Conservation (phyloP, 495 filamentous ascomycete genomes). For the Penicillium maclennaniae region DNA sequence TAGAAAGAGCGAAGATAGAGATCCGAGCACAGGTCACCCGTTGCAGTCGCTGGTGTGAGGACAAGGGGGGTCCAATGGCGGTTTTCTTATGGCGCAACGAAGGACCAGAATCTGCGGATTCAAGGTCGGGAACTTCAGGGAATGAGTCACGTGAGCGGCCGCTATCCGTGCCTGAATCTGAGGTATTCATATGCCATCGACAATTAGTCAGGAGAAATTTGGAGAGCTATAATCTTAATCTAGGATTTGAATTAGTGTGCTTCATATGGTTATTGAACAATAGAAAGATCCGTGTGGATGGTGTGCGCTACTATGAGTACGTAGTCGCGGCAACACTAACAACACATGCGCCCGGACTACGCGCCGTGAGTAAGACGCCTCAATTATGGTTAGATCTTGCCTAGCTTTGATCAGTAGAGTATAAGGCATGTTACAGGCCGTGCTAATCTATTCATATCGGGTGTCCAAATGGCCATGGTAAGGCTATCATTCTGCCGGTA, state of each 20-base stretch:
- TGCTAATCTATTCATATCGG: too few species aligned
- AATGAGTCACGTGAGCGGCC: slow-evolving; percentile 26
- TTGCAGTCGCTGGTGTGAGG: slow-evolving; percentile 30
- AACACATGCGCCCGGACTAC: too few species aligned
- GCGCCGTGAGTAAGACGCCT: too few species aligned
- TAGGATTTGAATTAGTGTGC: neutral
- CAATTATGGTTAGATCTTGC: too few species aligned
- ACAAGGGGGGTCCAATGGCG: slow-evolving; percentile 41
- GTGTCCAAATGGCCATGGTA: too few species aligned
- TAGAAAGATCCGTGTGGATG: neutral
- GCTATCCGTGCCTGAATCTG: neutral
- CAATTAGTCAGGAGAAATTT: neutral
- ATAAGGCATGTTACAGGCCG: too few species aligned
- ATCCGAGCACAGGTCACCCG: slow-evolving; percentile 26
- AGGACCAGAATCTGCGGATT: slow-evolving; percentile 43
- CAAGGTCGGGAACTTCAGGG: slow-evolving; percentile 46
- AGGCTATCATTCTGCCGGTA: too few species aligned
- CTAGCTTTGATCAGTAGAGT: too few species aligned
- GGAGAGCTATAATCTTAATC: neutral
- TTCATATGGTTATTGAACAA: neutral
- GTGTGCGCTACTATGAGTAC: neutral
- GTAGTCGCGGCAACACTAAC: too few species aligned
- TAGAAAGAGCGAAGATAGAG: slow-evolving; percentile 26
- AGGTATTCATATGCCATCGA: neutral
- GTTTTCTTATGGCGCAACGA: slow-evolving; percentile 38